Base-by-base conservation (phyloP, 75 land plant species). In the Gnetum montanum region DNA sequence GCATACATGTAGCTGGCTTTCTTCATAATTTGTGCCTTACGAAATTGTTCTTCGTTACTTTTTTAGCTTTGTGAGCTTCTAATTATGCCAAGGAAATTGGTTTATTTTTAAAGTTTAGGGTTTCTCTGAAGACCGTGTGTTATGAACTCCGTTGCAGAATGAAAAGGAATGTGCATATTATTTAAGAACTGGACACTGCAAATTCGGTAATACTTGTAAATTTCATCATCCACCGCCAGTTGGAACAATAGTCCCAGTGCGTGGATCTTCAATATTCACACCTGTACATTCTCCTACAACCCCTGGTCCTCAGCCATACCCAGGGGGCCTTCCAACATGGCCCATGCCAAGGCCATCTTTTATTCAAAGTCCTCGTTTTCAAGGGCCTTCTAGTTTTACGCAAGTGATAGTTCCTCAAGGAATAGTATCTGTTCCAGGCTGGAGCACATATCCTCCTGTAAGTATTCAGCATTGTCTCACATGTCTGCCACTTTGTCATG, bases 131-230 rank as follows among this genome's bases (percentile, higher is more conserved):
- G n/a, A n/a, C n/a, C n/a, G n/a, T n/a, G n/a, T n/a, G n/a, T n/a
- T n/a, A n/a, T n/a, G n/a, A n/a, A n/a, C n/a, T 58, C 38, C 62
- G 4, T 34, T 64, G 53, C 68, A 86, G 91, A 67, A 70, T 37
- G 91, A 86, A 51, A 60, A 46, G 40, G 87, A 83, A 48, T 86
- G 91, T 73, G 72, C 83, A 49, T 88, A 81, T 49, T 88, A 84
- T 70, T 45, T 88, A 54, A 77, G 84, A 61, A 88, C 85, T 13
- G 89, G 88, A 65, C 70, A 75, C 34, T 84, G 93, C 62, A 88
- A 84, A 28, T 88, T 70, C 75, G 93, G 93, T 28, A 64, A 54
- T 43, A 78, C 85, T 25, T 88, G 93, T 75, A 88, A 88, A 72
- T 87, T 77, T 53, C 79, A 88, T 60, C 93, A 88, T 68, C 93